Conservation (phyloP, 2,329 filamentous ascomycete genomes). For the Teratosphaeria zuluensis region DNA sequence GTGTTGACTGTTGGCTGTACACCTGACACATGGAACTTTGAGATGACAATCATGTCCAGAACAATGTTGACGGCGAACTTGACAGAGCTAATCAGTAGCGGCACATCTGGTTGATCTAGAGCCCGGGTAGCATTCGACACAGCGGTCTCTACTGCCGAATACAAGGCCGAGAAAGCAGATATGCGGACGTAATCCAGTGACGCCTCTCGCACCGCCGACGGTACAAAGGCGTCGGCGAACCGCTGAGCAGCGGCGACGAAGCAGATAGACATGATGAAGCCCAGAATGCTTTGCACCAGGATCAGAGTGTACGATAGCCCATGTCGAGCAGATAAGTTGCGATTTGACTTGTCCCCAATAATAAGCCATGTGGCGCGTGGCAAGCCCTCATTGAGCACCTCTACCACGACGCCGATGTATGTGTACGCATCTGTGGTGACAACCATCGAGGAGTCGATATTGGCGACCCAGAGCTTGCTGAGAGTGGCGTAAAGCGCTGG, state of each 20-base stretch:
- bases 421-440: no score
- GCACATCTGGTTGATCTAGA: constrained; percentile 60
- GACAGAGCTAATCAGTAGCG: constrained; percentile 52
- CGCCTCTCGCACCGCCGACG: no score
- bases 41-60: constrained; percentile 57
- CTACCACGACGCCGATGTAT: no score
- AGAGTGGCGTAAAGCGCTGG: constrained; percentile 59
- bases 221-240: no score
- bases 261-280: no score
- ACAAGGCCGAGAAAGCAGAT: constrained; percentile 52
- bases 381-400: no score
- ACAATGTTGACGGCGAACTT: constrained; percentile 60
- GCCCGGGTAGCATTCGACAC: constrained; percentile 54
- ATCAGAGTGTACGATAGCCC: no score
- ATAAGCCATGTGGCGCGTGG: no score
- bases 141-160: constrained; percentile 53
- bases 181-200: constrained; percentile 41
- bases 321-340: no score
- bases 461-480: constrained; percentile 61
- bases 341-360: no score
- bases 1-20: constrained; percentile 50
- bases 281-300: no score
- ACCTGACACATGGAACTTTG: constrained; percentile 50
- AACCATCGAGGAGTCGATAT: constrained; percentile 12
- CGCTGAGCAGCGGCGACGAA: no score